Evolutionary conservation across 2,329 filamentous ascomycete genomes (phyloP), one percentile per base, ranked within the genome.

Genomic region (Periglandula ipomoeae): DNA sequence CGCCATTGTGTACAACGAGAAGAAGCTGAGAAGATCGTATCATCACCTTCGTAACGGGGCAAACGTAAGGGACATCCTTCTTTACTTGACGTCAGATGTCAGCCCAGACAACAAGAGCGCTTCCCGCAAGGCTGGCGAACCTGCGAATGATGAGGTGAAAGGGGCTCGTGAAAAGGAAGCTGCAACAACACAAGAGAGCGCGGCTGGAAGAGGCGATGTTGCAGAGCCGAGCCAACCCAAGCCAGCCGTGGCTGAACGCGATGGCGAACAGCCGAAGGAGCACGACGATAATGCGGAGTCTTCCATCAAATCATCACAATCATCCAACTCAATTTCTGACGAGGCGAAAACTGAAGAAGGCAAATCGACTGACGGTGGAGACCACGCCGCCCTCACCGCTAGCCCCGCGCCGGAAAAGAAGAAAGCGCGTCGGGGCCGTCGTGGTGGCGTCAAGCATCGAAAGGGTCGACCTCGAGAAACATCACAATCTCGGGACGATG

Each of bases 381-480:
- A 44, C 10, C 35, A 42, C 20, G 34, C 38, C 13, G 5, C 38
- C 7, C 23, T 35, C 3, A 43, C 38, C 6, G 15, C 32, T 9
- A 41, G 44, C 24, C 22, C 43, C 20, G 35, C 23, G 20, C 47
- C 50, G 9, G 50, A 82, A 58, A 84, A 84, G 64, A 84, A 81
- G 60, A 87, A 84, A 61, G 74, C 78, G 0, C 83, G 85, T 48
- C 75, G 85, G 48, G 86, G 86, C 4, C 75, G 79, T n/a, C 77
- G 86, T 43, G 86, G 85, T 20, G 85, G 86, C 2, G 76, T 78
- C 17, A 83, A 84, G 61, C 81, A 85, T 51, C 78, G 79, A 53
- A 82, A 79, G 55, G 73, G 71, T 13, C 74, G 75, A 48, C 70
- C 71, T 40, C 76, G 79, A 52, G 72, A 81, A 13, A 65, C 68